phyloP scores from a whole-genome alignment of 192 early-diverging fungal genomes.

The Podila epigama region DNA sequence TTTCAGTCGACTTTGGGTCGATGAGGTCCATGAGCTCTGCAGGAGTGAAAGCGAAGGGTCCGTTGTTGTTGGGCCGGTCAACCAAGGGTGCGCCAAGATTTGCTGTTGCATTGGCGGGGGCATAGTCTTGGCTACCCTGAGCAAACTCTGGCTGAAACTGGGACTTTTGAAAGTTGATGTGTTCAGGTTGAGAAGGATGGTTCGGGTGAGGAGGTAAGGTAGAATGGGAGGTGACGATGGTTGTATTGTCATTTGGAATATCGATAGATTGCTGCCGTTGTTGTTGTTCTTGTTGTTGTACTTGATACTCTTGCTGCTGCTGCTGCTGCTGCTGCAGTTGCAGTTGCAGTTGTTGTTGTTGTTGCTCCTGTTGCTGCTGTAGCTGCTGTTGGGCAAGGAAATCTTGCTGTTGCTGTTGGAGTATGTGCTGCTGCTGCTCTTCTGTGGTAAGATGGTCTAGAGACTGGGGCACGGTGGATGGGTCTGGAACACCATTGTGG shows the following conservation, averaged over 20 bases:
- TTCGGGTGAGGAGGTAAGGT: background rate
- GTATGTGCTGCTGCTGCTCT: background rate
- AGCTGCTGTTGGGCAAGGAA: slow-evolving; percentile 1
- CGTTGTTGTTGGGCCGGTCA: slow-evolving; percentile 14
- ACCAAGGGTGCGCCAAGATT: background rate
- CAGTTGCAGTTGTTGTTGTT: background rate
- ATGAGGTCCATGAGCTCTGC: slow-evolving; percentile 56
- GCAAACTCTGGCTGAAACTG: background rate
- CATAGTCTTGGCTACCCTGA: too few relatives aligned
- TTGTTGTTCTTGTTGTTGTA: background rate
- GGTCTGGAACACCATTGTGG: background rate
- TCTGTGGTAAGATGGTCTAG: background rate
- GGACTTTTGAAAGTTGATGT: background rate
- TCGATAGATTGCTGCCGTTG: background rate
- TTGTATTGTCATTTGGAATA: background rate
- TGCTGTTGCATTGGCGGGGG: background rate
- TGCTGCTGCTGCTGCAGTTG: too few relatives aligned
- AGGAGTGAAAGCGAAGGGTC: slow-evolving; percentile 63
- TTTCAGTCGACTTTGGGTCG: slow-evolving; percentile 64
- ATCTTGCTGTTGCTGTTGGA: background rate
- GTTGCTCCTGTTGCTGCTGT: background rate
- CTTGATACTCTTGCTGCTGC: too few relatives aligned
- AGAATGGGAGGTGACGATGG: background rate
- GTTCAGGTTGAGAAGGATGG: background rate
- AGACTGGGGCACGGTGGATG: background rate